Evolutionary conservation across 805 yeast genomes (phyloP), one percentile per base, ranked within the genome.

Genomic region (Suhomyces xylopsoci): DNA sequence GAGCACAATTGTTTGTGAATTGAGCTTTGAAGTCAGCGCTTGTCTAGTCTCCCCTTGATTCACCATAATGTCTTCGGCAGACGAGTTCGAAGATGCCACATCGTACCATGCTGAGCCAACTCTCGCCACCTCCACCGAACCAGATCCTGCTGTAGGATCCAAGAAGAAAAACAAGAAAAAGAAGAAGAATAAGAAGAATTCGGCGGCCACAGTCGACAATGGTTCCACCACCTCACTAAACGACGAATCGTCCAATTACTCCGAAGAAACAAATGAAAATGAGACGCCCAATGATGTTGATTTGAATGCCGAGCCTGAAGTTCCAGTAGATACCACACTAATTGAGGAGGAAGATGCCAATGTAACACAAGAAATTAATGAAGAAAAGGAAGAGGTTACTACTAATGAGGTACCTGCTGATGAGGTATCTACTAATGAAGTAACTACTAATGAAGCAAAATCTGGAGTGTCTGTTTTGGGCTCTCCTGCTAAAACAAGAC

Each of bases 41-140:
- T 19, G 17, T 10, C 22, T 9, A 7, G 14, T 5, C 5, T 19
- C 42, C 24, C 42, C 42, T 17, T 38, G 42, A 38, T 38, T 17
- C 22, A 17, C 17, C 47, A 26, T 15, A 12, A 55, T 55, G 58
- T 55, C 58, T 32, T 64, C 68, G 15, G 54, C 49, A 44, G 64
- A 61, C 51, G 66, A 63, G 26, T 63, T 60, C 54, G 62, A 60
- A 51, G 68, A 63, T 49, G 67, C 67, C 19, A 8, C 50, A 9
- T 26, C 50, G 25, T 34, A 48, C 9, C 43, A 52, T 20, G 34
- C 28, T 10, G 51, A 49, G 20, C 28, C 38, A 9, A 24, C 36
- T n/a, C 34, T 30, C 9, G 38, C 34, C 20, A 22, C 14, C 17
- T 7, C 10, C 41, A n/a, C 20, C 49, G 32, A 46, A 20, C 34